Percentiles rank a stretch among this genome's conserved stretches.
phyloP scores from a whole-genome alignment of 1,284 basidiomycete species.

The Volvariella volvacea region DNA sequence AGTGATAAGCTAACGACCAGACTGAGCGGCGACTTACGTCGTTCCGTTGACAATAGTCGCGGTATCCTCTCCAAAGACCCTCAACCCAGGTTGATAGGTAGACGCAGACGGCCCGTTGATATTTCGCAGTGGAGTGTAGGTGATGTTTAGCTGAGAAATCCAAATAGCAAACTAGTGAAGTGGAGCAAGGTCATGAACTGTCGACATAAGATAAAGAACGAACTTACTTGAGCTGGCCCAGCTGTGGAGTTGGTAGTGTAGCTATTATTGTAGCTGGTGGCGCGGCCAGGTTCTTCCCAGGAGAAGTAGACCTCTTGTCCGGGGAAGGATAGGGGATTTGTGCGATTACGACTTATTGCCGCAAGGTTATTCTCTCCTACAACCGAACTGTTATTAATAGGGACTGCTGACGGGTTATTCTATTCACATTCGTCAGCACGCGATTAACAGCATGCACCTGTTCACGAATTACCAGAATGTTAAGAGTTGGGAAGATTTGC shows the following conservation, averaged over 20 bases:
- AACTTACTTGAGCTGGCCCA: constrained; percentile 31
- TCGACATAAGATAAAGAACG: constrained; percentile 1
- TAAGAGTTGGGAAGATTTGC: constrained; percentile 48
- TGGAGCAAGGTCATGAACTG: background rate
- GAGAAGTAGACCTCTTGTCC: constrained; percentile 41
- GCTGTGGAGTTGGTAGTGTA: constrained; percentile 48
- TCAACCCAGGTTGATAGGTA: constrained; percentile 43
- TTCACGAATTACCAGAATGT: constrained; percentile 27
- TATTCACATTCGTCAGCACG: constrained; percentile 8
- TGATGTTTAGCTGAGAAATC: constrained; percentile 60
- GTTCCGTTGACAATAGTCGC: constrained; percentile 42
- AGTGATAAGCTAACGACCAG: background rate
- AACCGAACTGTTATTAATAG: constrained; percentile 43
- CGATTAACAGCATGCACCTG: background rate
- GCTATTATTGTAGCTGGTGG: constrained; percentile 40
- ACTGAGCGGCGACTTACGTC: constrained; percentile 21
- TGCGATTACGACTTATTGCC: constrained; percentile 25
- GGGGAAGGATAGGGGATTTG: constrained; percentile 23
- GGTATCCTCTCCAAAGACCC: constrained; percentile 32
- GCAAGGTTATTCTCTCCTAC: constrained; percentile 30
- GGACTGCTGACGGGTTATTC: constrained; percentile 31
- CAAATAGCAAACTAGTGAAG: constrained; percentile 34
- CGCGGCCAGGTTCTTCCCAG: constrained; percentile 54
- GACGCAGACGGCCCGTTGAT: constrained; percentile 35
- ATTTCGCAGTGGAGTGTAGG: constrained; percentile 46